Evolutionary conservation across 495 filamentous ascomycete species (phyloP), one percentile per base, ranked within the genome.

Genomic region (Podospora pseudoanserina): DNA sequence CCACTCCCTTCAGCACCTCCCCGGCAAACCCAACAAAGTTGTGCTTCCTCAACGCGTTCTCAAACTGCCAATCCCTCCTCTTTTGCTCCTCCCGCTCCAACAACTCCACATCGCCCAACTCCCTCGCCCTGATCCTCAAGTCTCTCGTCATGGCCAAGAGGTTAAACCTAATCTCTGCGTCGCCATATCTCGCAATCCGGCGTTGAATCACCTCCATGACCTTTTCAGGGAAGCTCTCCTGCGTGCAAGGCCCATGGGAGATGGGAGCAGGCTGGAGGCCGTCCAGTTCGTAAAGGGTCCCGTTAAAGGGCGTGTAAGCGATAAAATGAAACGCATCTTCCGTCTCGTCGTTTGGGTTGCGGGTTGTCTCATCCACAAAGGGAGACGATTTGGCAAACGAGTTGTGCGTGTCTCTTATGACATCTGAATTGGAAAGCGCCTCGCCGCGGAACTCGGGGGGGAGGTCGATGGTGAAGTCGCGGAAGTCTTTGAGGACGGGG

Each of bases 321-420:
- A 98, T 92, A 80, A 99, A 99, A 78, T 99, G 96, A 79, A 95
- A 99, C 19, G 94, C 91, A 73, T 99, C 95, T 73, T 92, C 91
- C 2, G 84, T 76, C 28, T 78, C 81, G 55, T 84, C 85, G 64
- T 86, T 83, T 6, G 86, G 83, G 13, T 82, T 79, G 1, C 89
- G 87, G 65, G 86, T 85, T 67, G 90, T 92, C 81, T 97, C 94
- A 76, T 97, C 93, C 15, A 91, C 88, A 75, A 99, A 99, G 13
- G 96, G 96, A 26, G 88, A 92, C 26, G 89, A 89, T 67, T 88
- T 85, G 19, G 95, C 91, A 78, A 99, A 98, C 44, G 89, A 90
- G 76, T 99, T 99, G 81, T 99, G 95, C 63, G 92, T 91, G 71
- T 90, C 90, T 59, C 95, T 89, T 76, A 99, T 96, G 20, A 91